These are phyloP conservation scores for Fusarium chaquense DNA, from an alignment of 2,329 filamentous ascomycete species.

Conservation along the genomic window DNA sequence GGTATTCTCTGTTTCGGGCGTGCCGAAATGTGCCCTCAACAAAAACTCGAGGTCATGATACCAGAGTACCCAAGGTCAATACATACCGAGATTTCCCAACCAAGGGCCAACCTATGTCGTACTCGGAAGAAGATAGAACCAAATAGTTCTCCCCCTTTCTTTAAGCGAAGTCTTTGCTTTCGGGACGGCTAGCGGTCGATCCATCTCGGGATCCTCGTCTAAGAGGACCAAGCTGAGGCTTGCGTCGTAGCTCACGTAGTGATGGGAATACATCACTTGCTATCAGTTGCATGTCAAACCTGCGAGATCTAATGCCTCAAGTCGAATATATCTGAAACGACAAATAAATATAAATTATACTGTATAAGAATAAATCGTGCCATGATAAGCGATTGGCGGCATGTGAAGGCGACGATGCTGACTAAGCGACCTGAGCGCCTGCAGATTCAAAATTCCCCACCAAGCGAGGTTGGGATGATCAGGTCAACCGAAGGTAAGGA, in stretches of 20 bases:
- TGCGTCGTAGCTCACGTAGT: not conserved
- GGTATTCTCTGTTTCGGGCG: not conserved
- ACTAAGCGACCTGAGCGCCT: constrained; percentile 27
- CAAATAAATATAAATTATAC: not conserved
- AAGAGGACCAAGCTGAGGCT: not conserved
- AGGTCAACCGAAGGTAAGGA: constrained; percentile 2
- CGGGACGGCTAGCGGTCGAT: not conserved
- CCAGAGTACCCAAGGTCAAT: not conserved
- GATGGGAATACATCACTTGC: not conserved
- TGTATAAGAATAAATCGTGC: not conserved
- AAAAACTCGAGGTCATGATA: not conserved
- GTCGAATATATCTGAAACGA: too few species aligned
- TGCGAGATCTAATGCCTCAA: rapidly evolving
- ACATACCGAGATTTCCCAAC: not conserved
- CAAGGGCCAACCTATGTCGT: not conserved
- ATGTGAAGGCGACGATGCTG: constrained; percentile 27
- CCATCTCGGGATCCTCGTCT: not conserved
- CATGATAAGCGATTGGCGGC: not conserved
- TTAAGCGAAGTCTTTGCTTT: not conserved
- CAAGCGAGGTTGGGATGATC: constrained; percentile 24
- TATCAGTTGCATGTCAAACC: not conserved
- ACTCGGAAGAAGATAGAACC: not conserved
- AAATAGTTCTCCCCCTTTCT: not conserved
- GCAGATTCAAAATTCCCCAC: constrained; percentile 27
- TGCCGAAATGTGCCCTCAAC: not conserved